Percentiles rank a stretch among this genome's conserved stretches.
Conservation (phyloP, 345 rosid species). For the Eucalyptus erythrocorys region DNA sequence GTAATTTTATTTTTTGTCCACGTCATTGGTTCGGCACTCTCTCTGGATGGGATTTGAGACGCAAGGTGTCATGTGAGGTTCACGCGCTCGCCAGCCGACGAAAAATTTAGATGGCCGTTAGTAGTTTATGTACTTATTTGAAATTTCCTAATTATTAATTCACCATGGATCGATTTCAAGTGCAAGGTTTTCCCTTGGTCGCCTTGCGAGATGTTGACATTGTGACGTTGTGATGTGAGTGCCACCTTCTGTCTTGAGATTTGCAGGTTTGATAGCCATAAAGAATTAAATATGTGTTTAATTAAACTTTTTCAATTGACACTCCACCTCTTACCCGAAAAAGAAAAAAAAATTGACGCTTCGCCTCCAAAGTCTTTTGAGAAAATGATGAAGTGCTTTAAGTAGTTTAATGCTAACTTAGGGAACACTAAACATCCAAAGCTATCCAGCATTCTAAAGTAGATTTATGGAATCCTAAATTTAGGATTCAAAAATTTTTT, state of each 20-base stretch:
- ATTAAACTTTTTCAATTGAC: accelerated
- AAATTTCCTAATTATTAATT: background rate
- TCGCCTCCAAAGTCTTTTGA: accelerated
- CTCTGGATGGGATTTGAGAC: background rate
- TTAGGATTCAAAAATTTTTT: too few species aligned
- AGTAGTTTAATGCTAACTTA: accelerated
- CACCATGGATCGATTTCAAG: too few species aligned
- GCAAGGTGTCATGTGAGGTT: background rate
- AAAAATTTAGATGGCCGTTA: background rate
- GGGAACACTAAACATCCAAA: too few species aligned
- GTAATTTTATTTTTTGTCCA: background rate
- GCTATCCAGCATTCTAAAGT: too few species aligned
- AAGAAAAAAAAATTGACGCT: accelerated
- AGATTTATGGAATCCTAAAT: too few species aligned
- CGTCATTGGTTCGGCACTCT: background rate
- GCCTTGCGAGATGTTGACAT: background rate
- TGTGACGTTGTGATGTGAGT: background rate
- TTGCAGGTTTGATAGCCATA: too few species aligned
- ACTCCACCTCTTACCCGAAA: too few species aligned
- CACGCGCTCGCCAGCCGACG: background rate
- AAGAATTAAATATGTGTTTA: accelerated
- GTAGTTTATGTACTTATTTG: background rate
- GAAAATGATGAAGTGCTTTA: too few species aligned
- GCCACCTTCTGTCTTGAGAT: background rate
- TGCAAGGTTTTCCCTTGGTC: background rate